Conservation (phyloP, 352 stramenopile genomes). For the Aphanomyces invadans region DNA sequence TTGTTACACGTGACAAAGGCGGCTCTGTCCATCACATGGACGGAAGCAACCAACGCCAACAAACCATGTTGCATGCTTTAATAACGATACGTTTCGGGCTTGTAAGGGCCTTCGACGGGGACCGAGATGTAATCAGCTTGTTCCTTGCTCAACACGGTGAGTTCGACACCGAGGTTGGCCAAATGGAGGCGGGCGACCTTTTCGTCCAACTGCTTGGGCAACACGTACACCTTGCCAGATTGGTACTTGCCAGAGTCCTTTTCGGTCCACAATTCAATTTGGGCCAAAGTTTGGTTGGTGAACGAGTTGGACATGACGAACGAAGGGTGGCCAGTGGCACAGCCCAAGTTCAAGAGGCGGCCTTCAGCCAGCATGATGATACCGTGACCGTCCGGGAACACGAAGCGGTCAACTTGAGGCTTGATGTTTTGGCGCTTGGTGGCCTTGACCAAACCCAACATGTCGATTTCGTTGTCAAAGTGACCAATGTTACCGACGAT, state of each 20-base stretch:
- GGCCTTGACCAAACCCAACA: constrained; percentile 84
- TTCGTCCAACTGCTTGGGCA: constrained; percentile 98
- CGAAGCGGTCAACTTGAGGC: constrained; percentile 97
- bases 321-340: constrained; percentile 96
- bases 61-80: constrained; percentile 45
- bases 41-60: neutral
- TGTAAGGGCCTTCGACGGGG: constrained; percentile 91
- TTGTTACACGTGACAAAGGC: neutral
- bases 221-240: constrained; percentile 95
- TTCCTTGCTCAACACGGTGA: constrained; percentile 91
- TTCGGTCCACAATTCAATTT: constrained; percentile 98
- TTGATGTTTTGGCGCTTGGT: constrained; percentile 98
- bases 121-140: constrained; percentile 98
- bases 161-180: constrained; percentile 91
- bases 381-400: constrained; percentile 93
- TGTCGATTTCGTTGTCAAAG: constrained; percentile 99
- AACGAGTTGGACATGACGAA: constrained; percentile 99
- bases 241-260: constrained; percentile 93
- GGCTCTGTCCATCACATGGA: neutral
- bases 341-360: constrained; percentile 97
- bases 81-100: constrained; percentile 97
- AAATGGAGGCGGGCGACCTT: constrained; percentile 98
- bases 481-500: constrained; percentile 99
- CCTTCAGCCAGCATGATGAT: constrained; percentile 97
- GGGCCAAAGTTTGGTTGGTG: constrained; percentile 98